phyloP scores from a whole-genome alignment of 2,329 filamentous ascomycete species.

The Colletotrichum sp. region DNA sequence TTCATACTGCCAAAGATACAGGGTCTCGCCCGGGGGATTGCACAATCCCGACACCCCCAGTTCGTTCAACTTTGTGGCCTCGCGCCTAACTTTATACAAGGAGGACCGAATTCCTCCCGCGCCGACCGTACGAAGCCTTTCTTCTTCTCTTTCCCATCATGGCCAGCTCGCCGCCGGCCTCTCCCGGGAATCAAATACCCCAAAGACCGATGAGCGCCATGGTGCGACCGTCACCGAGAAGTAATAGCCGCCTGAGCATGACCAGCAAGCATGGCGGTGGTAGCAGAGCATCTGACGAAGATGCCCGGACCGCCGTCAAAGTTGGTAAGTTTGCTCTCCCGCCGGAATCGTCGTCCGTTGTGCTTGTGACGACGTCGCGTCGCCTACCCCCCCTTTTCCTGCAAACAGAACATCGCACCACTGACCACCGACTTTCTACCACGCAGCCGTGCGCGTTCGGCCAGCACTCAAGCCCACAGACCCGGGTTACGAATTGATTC shows the following conservation, averaged over 20 bases:
- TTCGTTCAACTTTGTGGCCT: neutral
- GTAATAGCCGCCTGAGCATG: slow-evolving; percentile 85
- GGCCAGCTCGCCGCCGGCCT: slow-evolving; percentile 74
- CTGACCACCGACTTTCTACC: slow-evolving; percentile 5
- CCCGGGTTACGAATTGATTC: slow-evolving; percentile 93
- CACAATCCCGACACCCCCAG: slow-evolving; percentile 10
- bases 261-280: slow-evolving; percentile 75
- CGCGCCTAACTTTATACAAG: slow-evolving; percentile 9
- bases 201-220: slow-evolving; percentile 83
- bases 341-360: neutral
- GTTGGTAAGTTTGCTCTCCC: slow-evolving; percentile 72
- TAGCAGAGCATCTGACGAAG: slow-evolving; percentile 88
- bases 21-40: slow-evolving; percentile 13
- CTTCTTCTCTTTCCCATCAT: slow-evolving; percentile 45
- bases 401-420: neutral
- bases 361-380: neutral
- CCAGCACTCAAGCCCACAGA: slow-evolving; percentile 83
- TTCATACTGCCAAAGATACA: slow-evolving; percentile 2
- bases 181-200: slow-evolving; percentile 56
- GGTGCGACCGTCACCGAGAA: slow-evolving; percentile 74
- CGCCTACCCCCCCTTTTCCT: neutral
- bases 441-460: slow-evolving; percentile 87
- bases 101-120: slow-evolving; percentile 1
- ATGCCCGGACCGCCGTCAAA: slow-evolving; percentile 90
- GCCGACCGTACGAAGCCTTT: slow-evolving; percentile 8